phyloP scores from a whole-genome alignment of 2,329 filamentous ascomycete genomes.

The Neonectria sp. region DNA sequence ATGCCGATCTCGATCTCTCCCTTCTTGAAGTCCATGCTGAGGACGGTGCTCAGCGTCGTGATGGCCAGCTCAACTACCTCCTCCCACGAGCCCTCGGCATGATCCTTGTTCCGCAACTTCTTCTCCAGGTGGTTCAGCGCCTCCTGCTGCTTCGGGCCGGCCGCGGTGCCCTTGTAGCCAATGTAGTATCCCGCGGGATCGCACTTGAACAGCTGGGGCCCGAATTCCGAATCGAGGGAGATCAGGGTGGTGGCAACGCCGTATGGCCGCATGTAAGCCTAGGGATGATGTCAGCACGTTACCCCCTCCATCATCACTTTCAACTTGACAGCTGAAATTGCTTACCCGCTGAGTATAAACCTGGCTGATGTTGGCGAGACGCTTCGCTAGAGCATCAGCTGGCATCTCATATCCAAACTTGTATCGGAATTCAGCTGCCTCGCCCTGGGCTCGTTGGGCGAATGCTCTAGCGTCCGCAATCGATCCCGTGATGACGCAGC shows the following conservation, averaged over 20 bases:
- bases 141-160: slow-evolving; percentile 98
- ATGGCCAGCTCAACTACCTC: slow-evolving; percentile 98
- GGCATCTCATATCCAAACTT: slow-evolving; percentile 99
- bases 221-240: slow-evolving; percentile 91
- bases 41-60: slow-evolving; percentile 92
- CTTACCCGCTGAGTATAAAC: slow-evolving; percentile 96
- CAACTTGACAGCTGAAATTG: slow-evolving; percentile 35
- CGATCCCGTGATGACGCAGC: slow-evolving; percentile 98
- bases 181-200: slow-evolving; percentile 98
- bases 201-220: slow-evolving; percentile 97
- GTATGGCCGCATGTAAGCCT: slow-evolving; percentile 97
- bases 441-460: slow-evolving; percentile 91
- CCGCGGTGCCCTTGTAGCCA: slow-evolving; percentile 98
- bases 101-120: slow-evolving; percentile 99
- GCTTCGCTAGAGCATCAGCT: slow-evolving; percentile 95
- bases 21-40: slow-evolving; percentile 99
- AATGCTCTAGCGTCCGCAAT: slow-evolving; percentile 97
- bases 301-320: slow-evolving; percentile 20
- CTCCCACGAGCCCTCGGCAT: slow-evolving; percentile 92
- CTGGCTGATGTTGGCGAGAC: slow-evolving; percentile 98
- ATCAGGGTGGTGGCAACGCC: slow-evolving; percentile 96
- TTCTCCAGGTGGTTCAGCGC: slow-evolving; percentile 99
- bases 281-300: slow-evolving; percentile 46
- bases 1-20: slow-evolving; percentile 98
- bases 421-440: slow-evolving; percentile 98